Evolutionary conservation across 2,329 filamentous ascomycete species (phyloP), one percentile per base, ranked within the genome.

Genomic region (Fusarium pseudocircinatum): DNA sequence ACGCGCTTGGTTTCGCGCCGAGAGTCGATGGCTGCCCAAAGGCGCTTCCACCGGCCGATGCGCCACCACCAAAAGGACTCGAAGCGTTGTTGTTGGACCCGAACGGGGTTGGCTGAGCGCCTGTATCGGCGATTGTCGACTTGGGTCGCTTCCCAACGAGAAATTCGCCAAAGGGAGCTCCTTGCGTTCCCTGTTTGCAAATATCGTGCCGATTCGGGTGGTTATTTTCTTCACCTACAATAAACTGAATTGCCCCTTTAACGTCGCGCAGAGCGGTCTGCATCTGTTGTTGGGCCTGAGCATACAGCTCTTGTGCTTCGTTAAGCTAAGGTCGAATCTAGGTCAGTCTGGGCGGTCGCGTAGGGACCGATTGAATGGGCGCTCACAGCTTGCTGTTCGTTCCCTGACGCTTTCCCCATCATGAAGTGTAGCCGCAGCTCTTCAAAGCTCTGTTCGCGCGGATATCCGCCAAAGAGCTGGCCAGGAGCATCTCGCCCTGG

Each of bases 381-480:
- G 79, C 85, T 62, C 80, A 89, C 87, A 60, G 87, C 88, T 62
- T 84, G 83, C 62, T 88, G 83, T 18, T 85, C 82, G 63, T 91
- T 93, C 3, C 93, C 93, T 13, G 87, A 79, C 14, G 89, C 87
- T 44, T 86, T 84, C 4, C 89, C 89, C 59, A 80, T 78, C 77
- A 91, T 85, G 78, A 96, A 95, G 79, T 94, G 92, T 28, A 95
- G 80, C 56, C 95, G 89, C 80, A 97, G 88, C 82, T 98, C 96
- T 81, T 98, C 96, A 44, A 93, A 92, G 78, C 94, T 97, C 81
- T 95, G 92, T 81, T 98, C 96, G 24, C 95, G 88, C 11, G 89
- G 86, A 49, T 87, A 87, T 4, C 94, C 95, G 59, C 94, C 94
- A 77, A 97, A 95, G 2, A 98, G 87, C 82, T 97, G 94, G 24